Evolutionary conservation across 2,329 filamentous ascomycete genomes (phyloP).

Genomic region (Penicillium sp.): DNA sequence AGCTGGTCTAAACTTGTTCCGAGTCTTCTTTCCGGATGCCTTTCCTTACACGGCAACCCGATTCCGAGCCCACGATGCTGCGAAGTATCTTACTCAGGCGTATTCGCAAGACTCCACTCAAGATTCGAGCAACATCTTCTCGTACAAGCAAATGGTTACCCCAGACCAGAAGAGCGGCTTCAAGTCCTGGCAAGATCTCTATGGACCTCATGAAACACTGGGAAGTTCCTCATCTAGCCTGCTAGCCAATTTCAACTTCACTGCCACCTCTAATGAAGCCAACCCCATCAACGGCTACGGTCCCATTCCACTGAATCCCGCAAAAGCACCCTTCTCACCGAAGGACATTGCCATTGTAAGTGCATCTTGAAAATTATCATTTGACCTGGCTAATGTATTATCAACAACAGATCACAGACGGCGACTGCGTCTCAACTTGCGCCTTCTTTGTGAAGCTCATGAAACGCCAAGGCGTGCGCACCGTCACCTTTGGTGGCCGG

Average conservation of each 20-base stretch:
- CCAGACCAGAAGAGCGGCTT: slow-evolving; percentile 34
- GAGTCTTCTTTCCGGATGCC: slow-evolving; percentile 48
- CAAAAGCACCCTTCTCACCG: slow-evolving; percentile 25
- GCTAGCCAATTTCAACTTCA: slow-evolving; percentile 26
- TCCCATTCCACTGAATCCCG: slow-evolving; percentile 13
- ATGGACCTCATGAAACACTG: slow-evolving; percentile 32
- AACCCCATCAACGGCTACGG: slow-evolving; percentile 27
- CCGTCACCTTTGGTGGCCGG: slow-evolving; percentile 56
- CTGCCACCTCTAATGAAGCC: slow-evolving; percentile 13
- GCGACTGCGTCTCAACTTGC: slow-evolving; percentile 56
- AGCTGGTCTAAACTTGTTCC: slow-evolving; percentile 48
- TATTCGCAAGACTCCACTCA: slow-evolving; percentile 12
- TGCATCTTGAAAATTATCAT: background rate
- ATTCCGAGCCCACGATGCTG: slow-evolving; percentile 42
- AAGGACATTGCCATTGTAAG: slow-evolving; percentile 33
- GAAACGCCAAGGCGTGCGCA: slow-evolving; percentile 50
- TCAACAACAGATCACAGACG: slow-evolving; percentile 46
- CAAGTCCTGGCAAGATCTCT: slow-evolving; percentile 41
- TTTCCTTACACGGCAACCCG: slow-evolving; percentile 44
- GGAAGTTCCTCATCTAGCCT: slow-evolving; percentile 20
- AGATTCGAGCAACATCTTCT: slow-evolving; percentile 20
- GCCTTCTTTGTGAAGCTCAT: slow-evolving; percentile 54
- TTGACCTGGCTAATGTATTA: background rate
- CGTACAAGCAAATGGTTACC: slow-evolving; percentile 19
- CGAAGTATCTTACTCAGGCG: slow-evolving; percentile 34